Conservation (phyloP, 495 filamentous ascomycete species). For the Talaromyces wortmannii region DNA sequence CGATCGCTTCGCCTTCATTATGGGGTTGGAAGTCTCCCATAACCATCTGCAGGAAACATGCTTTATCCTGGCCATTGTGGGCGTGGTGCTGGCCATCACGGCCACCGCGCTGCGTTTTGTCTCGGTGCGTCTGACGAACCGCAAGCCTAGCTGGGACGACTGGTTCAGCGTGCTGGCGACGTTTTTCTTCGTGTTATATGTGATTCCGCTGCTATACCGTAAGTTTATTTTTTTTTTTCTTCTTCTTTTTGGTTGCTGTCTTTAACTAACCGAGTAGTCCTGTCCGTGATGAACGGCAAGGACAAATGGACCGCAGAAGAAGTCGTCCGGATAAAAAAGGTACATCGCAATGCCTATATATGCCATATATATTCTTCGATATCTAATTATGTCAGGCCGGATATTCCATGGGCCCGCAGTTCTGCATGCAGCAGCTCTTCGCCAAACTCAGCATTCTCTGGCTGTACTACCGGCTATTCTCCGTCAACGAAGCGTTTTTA, state of each 20-base stretch:
- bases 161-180: neutral
- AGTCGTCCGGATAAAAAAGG: constrained; percentile 1
- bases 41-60: constrained; percentile 1
- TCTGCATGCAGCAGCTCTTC: constrained; percentile 3
- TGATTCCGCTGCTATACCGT: constrained; percentile 3
- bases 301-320: neutral
- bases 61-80: constrained; percentile 1
- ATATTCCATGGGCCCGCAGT: constrained; percentile 2
- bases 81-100: neutral
- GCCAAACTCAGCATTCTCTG: constrained; percentile 5
- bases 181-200: constrained; percentile 3
- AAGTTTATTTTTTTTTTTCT: neutral
- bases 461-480: constrained; percentile 3
- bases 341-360: no score
- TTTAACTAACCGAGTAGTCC: neutral
- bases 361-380: no score
- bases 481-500: neutral
- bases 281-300: constrained; percentile 1
- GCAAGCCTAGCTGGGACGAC: constrained; percentile 2
- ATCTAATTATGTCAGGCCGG: constrained; percentile 1
- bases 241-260: neutral
- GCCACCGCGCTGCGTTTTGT: neutral
- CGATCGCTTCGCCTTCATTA: neutral
- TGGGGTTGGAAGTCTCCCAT: neutral
- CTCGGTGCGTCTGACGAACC: neutral